Conservation (phyloP, 495 filamentous ascomycete species). For the Trichoderma orchidacearum region DNA sequence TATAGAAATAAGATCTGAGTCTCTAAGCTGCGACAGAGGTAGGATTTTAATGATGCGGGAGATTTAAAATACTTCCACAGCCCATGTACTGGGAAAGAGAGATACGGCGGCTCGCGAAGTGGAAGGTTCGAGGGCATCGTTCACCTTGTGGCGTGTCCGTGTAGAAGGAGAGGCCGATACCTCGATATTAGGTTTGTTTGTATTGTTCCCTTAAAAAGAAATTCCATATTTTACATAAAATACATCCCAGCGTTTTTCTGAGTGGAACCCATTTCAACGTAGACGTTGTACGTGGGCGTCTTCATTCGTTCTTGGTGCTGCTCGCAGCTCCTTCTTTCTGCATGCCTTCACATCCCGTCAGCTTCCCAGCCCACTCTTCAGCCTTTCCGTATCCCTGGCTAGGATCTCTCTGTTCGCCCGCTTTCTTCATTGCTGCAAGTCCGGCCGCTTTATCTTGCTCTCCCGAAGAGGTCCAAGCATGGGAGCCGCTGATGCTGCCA, state of each 20-base stretch:
- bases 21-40: too few relatives aligned
- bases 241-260: too few relatives aligned
- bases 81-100: background rate
- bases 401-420: constrained; percentile 24
- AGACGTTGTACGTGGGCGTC: too few relatives aligned
- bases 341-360: constrained; percentile 34
- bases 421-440: constrained; percentile 24
- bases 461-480: constrained; percentile 28
- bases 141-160: too few relatives aligned
- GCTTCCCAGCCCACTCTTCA: constrained; percentile 28
- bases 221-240: background rate
- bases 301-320: constrained; percentile 8
- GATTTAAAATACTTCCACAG: too few relatives aligned
- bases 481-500: constrained; percentile 25
- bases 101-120: background rate
- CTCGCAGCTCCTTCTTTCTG: constrained; percentile 27
- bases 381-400: constrained; percentile 25
- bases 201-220: too few relatives aligned
- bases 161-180: too few relatives aligned
- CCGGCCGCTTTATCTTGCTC: constrained; percentile 32
- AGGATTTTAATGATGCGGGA: too few relatives aligned
- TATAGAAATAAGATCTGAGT: too few relatives aligned
- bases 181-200: background rate
- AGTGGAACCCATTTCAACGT: too few relatives aligned
- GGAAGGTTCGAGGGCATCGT: background rate